Conservation (phyloP, 352 stramenopile species). For the Phytopythium montanum region DNA sequence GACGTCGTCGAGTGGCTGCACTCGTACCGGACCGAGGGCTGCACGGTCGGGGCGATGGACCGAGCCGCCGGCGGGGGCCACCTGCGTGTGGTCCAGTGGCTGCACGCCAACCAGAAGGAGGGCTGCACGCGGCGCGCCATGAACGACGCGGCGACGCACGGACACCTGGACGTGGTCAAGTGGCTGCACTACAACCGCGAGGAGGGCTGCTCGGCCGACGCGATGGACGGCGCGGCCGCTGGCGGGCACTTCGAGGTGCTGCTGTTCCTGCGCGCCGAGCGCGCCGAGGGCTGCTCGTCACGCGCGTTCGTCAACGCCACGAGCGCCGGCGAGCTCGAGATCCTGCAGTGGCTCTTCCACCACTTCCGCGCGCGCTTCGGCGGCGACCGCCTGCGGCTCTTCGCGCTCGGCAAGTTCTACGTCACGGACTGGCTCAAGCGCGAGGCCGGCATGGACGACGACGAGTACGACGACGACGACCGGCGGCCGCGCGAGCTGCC, state of each 20-base stretch:
- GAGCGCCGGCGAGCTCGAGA: slow-evolving; percentile 24
- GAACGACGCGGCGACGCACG: slow-evolving; percentile 27
- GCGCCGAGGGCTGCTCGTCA: slow-evolving; percentile 12
- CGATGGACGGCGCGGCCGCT: slow-evolving; percentile 27
- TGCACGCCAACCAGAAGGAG: slow-evolving; percentile 21
- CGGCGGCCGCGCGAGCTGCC: neutral
- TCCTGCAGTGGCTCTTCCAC: slow-evolving; percentile 34
- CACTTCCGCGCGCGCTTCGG: slow-evolving; percentile 23
- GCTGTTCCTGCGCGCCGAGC: slow-evolving; percentile 23
- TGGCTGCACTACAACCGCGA: slow-evolving; percentile 25
- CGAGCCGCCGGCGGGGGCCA: slow-evolving; percentile 23
- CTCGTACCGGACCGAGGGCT: neutral
- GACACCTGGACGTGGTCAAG: slow-evolving; percentile 20
- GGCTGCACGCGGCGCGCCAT: slow-evolving; percentile 28
- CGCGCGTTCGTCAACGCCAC: slow-evolving; percentile 37
- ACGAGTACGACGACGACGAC: slow-evolving; percentile 8
- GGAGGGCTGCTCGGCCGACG: slow-evolving; percentile 25
- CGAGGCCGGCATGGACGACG: slow-evolving; percentile 6
- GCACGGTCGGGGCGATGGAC: slow-evolving; percentile 26
- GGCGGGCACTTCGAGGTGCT: slow-evolving; percentile 33
- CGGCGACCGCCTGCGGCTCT: slow-evolving; percentile 27
- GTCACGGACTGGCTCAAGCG: slow-evolving; percentile 28
- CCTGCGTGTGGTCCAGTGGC: slow-evolving; percentile 27
- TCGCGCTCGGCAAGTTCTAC: slow-evolving; percentile 35
- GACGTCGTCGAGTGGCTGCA: slow-evolving; percentile 6